Base-by-base conservation (phyloP, 2,329 filamentous ascomycete genomes). In the Paecilomyces fulvus region DNA sequence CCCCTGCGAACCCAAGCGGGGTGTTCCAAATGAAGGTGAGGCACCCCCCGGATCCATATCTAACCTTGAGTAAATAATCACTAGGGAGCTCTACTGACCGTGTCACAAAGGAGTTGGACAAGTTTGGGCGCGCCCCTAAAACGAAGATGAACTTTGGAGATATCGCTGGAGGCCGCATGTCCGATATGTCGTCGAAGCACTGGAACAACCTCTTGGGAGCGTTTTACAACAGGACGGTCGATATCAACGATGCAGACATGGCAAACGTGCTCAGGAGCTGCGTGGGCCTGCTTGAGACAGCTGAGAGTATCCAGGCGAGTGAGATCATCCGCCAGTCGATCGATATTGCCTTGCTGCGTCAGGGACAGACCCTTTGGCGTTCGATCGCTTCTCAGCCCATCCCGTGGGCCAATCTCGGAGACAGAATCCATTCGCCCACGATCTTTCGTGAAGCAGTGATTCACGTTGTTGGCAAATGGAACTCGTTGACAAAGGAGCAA, bases 261-360 rank as follows among this genome's bases (percentile, higher is more conserved):
- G 61, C 61, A 7, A 59, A 65, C 7, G 67, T 77, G 0, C 68
- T 80, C n/a, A 56, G 61, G 1, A 71, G 74, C 49, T 73, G 73
- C 20, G 63, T 74, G 30, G 67, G 69, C 3, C 65, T 81, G 8
- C 66, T 77, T 50, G 66, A 74, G 12, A 73, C 79, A 11, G 76
- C 77, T 1, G 77, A 80, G 56, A 75, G 75, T 50, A 71, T 82
- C 3, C 68, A 73, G 14, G 75, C 76, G 43, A 69, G 73, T 14
- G 63, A 67, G 12, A 61, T 74, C 51, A 68, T 83, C 58, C 70
- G 72, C 51, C 73, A 75, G 25, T 65, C 73, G 3, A 73, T 82
- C 57, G 77, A 80, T 56, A 72, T 76, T 33, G 73, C 75, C 1
- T 72, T 82, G 2, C 65, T 80, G 55, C 73, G 74, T 52, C 73